Base-by-base conservation (phyloP, 768 basidiomycete species). In the Kwoniella newhampshirensis region DNA sequence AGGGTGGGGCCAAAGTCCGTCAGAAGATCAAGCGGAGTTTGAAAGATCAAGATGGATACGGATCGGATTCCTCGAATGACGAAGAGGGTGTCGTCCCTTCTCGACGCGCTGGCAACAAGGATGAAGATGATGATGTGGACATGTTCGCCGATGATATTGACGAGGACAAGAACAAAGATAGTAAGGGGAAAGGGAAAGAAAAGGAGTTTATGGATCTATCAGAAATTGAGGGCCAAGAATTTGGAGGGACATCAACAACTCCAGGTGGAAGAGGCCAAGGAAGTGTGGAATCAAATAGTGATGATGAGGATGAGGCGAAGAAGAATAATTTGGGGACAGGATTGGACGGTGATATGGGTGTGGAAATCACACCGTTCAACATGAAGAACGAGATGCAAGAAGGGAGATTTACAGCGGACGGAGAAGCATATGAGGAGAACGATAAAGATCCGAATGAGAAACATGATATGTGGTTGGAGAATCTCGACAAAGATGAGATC, bases 361-460 rank as follows among this genome's bases (percentile, higher is more conserved):
- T 79, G 77, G 88, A 93, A 71, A 66, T 99, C 9, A 92, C 89
- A 3, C 88, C 90, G 25, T 99, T 99, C 84, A 94, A 99, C 76
- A 98, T 99, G 94, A 87, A 92, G 62, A 87, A 90, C 67, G 96
- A 99, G 81, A 93, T 98, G 87, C 87, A 91, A 71, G 94, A 98
- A 78, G 96, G 96, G 36, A 90, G 91, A 73, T 97, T 99, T 79
- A 86, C 89, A 4, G 88, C 88, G 58, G 94, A 98, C 71, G 96
- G 96, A 44, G 73, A 77, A 57, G 62, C 60, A 8, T 80, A 78
- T 68, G 91, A 91, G 72, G 85, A 88, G 46, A 86, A 87, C 63
- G 82, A 86, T 11, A 86, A 87, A 73, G 96, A 99, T 75, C 89
- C 88, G 1, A 87, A 92, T 71, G 90, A 86, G 23, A 83, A 87